Evolutionary conservation across 192 early-diverging fungal species (phyloP).

Genomic region (Ambispora gerdemannii): DNA sequence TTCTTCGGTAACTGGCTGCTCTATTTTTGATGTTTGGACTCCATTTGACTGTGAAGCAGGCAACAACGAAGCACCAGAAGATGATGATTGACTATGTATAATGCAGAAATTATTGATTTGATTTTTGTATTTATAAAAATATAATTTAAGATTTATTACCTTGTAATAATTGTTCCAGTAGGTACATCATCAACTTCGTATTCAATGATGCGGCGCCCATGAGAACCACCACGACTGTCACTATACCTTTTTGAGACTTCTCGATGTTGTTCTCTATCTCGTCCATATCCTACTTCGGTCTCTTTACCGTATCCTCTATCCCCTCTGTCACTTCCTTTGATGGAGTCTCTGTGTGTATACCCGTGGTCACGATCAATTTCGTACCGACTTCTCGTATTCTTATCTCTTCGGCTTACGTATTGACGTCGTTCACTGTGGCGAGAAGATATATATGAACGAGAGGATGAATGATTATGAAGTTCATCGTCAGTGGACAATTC

Average conservation of each 20-base stretch:
- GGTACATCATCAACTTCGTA: slow-evolving; percentile 32
- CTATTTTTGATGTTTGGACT: no score
- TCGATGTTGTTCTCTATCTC: slow-evolving; percentile 25
- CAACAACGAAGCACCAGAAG: no score
- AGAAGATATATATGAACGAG: slow-evolving; percentile 18
- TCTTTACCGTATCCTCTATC: slow-evolving; percentile 18
- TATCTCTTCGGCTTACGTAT: slow-evolving; percentile 15
- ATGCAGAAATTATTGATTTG: no score
- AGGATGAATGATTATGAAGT: slow-evolving; percentile 25
- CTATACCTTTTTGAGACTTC: slow-evolving; percentile 33
- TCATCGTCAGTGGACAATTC: slow-evolving; percentile 33
- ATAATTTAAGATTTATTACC: background rate
- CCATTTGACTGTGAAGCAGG: no score
- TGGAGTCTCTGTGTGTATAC: slow-evolving; percentile 14
- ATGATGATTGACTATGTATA: no score
- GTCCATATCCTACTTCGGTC: background rate
- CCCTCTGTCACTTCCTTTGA: slow-evolving; percentile 6
- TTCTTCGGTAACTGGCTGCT: slow-evolving; percentile 27
- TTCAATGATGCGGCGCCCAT: slow-evolving; percentile 33
- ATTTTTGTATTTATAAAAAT: no score
- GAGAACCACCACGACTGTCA: slow-evolving; percentile 22
- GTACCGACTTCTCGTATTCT: slow-evolving; percentile 16
- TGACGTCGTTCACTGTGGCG: slow-evolving; percentile 30
- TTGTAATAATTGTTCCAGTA: background rate
- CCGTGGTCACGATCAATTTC: slow-evolving; percentile 26